These are phyloP conservation scores for Aspergillus baeticus DNA, from an alignment of 495 filamentous ascomycete genomes.

Conservation along the genomic window DNA sequence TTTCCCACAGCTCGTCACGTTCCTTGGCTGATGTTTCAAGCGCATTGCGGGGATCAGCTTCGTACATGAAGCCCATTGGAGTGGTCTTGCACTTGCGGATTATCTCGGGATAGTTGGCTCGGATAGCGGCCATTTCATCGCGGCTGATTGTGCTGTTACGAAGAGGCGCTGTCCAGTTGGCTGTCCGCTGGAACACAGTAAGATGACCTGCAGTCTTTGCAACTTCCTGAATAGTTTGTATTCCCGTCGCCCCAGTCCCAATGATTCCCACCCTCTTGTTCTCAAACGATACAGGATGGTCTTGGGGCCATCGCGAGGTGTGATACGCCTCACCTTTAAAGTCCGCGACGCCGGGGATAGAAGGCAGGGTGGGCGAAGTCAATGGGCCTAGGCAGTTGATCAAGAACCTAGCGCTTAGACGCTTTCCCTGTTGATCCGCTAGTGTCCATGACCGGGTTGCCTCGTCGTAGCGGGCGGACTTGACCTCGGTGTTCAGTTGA, in stretches of 20 bases:
- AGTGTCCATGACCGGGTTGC: slow-evolving; percentile 15
- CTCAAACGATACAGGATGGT: slow-evolving; percentile 33
- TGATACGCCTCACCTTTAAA: slow-evolving; percentile 34
- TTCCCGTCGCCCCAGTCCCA: slow-evolving; percentile 37
- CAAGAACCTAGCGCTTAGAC: slow-evolving; percentile 9
- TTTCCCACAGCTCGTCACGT: slow-evolving; percentile 28
- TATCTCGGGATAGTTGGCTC: slow-evolving; percentile 41
- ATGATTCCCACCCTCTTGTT: slow-evolving; percentile 54
- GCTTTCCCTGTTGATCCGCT: slow-evolving; percentile 7
- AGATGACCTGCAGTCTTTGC: slow-evolving; percentile 37
- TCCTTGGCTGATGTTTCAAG: slow-evolving; percentile 46
- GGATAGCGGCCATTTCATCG: slow-evolving; percentile 43
- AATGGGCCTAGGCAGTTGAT: slow-evolving; percentile 20
- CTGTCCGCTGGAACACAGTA: slow-evolving; percentile 53
- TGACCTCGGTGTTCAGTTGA: slow-evolving; percentile 27
- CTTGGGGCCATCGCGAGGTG: slow-evolving; percentile 40
- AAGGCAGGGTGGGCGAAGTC: slow-evolving; percentile 28
- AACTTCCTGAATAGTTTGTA: slow-evolving; percentile 23
- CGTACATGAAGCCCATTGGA: slow-evolving; percentile 22
- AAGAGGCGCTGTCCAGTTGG: slow-evolving; percentile 53
- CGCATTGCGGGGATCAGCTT: slow-evolving; percentile 38
- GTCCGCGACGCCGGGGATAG: slow-evolving; percentile 20
- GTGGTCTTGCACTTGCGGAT: slow-evolving; percentile 26
- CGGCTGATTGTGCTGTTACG: slow-evolving; percentile 38
- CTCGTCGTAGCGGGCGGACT: slow-evolving; percentile 24